Conservation (phyloP, 2,329 filamentous ascomycete genomes). For the Trichophyton rubrum region DNA sequence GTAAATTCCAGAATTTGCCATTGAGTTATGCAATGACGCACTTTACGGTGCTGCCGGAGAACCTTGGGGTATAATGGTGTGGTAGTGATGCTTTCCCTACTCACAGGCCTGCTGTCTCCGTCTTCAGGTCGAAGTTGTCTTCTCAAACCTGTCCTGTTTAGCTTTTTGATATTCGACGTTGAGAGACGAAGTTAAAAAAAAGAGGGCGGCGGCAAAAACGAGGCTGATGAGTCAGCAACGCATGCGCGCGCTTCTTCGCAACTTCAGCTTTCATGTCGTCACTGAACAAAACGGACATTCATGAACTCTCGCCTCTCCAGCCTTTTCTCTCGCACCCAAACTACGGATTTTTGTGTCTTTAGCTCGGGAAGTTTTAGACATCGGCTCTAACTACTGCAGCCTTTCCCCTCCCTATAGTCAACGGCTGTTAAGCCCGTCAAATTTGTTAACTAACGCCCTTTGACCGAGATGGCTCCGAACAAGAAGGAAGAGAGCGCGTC, state of each 20-base stretch:
- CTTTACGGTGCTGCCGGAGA: background rate
- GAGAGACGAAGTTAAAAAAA: background rate
- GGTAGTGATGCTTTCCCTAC: background rate
- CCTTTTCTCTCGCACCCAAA: background rate
- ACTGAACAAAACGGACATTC: background rate
- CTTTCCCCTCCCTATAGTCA: background rate
- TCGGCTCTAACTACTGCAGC: background rate
- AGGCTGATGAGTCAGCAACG: background rate
- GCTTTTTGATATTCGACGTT: background rate
- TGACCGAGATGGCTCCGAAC: slow-evolving; percentile 15
- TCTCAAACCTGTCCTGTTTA: background rate
- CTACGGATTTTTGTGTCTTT: background rate
- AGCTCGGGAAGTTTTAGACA: background rate
- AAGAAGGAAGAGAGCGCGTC: slow-evolving; percentile 28
- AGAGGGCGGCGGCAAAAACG: no score
- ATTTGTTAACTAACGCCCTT: no score
- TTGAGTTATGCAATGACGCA: background rate
- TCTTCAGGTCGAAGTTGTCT: background rate
- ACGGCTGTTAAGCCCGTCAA: background rate
- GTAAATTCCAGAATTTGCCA: background rate
- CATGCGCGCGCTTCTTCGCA: background rate
- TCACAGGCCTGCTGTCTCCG: background rate
- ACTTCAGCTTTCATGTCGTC: slow-evolving; percentile 1
- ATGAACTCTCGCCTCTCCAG: background rate
- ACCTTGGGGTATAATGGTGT: background rate